Percentiles rank a stretch among this genome's conserved stretches.
phyloP scores from a whole-genome alignment of 768 basidiomycete genomes.

The Aureoboletus auriporus region DNA sequence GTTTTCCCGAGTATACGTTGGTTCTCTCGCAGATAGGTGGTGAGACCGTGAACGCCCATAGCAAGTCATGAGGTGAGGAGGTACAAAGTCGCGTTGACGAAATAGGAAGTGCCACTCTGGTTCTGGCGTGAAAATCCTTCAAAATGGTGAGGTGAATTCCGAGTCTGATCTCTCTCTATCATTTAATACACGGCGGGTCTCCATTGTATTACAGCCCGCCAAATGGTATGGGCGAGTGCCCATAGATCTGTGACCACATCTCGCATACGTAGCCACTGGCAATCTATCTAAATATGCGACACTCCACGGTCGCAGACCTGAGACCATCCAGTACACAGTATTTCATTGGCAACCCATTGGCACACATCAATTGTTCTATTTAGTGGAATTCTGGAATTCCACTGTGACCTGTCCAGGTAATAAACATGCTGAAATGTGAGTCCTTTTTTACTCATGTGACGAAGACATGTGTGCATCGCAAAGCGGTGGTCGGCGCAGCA shows the following conservation, averaged over 20 bases:
- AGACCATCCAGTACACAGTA: not conserved
- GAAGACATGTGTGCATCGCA: not conserved
- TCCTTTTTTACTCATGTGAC: not conserved
- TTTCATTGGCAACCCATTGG: not conserved
- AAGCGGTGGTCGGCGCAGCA: slow-evolving; percentile 2
- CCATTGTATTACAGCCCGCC: not conserved
- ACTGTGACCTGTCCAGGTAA: not conserved
- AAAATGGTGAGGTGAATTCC: too few relatives aligned
- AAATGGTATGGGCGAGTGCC: too few relatives aligned
- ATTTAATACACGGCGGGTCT: not conserved
- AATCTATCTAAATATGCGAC: too few relatives aligned
- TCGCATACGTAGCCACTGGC: too few relatives aligned
- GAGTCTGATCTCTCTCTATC: too few relatives aligned
- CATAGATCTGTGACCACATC: not conserved
- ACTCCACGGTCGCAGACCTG: too few relatives aligned
- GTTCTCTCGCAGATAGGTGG: slow-evolving; percentile 48
- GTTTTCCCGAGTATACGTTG: slow-evolving; percentile 36
- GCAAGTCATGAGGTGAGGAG: slow-evolving; percentile 6
- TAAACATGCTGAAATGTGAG: not conserved
- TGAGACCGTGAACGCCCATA: slow-evolving; percentile 53
- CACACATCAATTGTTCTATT: not conserved
- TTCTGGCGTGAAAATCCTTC: slow-evolving; percentile 1
- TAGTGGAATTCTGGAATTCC: not conserved
- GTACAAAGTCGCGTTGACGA: not conserved
- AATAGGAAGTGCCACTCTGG: slow-evolving; percentile 3